These are phyloP conservation scores for Camellia lanceoleosa DNA, from an alignment of 148 eudicot genomes.

Conservation along the genomic window DNA sequence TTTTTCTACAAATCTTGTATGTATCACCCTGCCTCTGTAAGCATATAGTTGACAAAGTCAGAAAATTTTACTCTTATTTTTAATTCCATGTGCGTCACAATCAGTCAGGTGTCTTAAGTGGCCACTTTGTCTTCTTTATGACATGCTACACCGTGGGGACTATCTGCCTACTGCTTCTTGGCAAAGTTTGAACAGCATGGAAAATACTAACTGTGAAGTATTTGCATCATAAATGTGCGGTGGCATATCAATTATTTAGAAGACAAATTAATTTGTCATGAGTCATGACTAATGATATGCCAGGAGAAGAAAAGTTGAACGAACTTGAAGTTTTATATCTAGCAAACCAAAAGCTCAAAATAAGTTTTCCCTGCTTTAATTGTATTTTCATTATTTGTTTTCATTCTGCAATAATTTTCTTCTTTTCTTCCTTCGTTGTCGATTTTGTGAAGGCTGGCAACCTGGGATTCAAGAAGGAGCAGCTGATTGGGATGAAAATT, in stretches of 20 bases:
- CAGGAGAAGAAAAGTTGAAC: not conserved
- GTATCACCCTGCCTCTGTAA: too few relatives aligned
- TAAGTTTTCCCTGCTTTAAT: not conserved
- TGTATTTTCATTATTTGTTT: not conserved
- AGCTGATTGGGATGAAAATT: slow-evolving; percentile 95
- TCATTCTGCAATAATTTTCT: not conserved
- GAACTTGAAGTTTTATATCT: too few relatives aligned
- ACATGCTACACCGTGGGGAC: not conserved
- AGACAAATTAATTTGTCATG: not conserved
- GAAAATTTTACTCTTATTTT: too few relatives aligned
- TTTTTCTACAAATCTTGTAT: too few relatives aligned
- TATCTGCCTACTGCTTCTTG: not conserved
- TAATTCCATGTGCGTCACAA: not conserved
- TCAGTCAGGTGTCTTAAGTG: not conserved
- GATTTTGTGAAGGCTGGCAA: slow-evolving; percentile 78
- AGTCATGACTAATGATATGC: too few relatives aligned
- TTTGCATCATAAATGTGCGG: not conserved
- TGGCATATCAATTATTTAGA: not conserved
- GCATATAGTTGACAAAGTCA: too few relatives aligned
- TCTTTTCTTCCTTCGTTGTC: not conserved
- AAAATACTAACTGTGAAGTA: not conserved
- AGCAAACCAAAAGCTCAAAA: not conserved
- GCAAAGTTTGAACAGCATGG: not conserved
- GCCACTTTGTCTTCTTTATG: not conserved
- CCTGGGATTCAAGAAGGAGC: slow-evolving; percentile 82